A percentile compares a stretch with the other conserved stretches of the same genome.
Conservation (phyloP, 1,139 yeast species). For the Geotrichum klebahnii region DNA sequence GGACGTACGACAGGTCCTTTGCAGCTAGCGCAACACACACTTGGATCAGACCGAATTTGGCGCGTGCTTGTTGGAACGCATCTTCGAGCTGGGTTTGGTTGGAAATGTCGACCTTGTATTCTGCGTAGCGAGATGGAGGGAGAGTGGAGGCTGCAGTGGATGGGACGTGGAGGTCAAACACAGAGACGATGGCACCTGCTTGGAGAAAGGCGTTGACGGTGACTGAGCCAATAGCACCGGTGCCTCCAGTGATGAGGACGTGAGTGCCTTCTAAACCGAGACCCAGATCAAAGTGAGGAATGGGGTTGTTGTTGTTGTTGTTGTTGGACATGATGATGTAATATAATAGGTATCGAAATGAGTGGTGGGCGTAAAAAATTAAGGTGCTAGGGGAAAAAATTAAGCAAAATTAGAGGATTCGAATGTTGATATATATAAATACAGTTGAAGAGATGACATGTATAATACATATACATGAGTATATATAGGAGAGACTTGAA, state of each 20-base stretch:
- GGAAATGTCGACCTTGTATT: conserved; percentile 19
- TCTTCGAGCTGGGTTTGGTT: conserved; percentile 6
- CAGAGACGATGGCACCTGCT: conserved; percentile 18
- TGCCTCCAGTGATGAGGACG: conserved; percentile 20
- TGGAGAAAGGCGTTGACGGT: conserved; percentile 14
- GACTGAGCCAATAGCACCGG: conserved; percentile 19
- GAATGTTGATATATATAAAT: too few relatives aligned
- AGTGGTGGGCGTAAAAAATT: too few relatives aligned
- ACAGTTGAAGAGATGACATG: too few relatives aligned
- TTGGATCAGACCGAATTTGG: conserved; percentile 20
- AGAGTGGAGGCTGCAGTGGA: neutral
- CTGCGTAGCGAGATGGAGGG: too few relatives aligned
- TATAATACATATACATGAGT: too few relatives aligned
- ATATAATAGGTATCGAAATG: too few relatives aligned
- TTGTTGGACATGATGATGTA: neutral
- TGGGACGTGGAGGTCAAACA: conserved; percentile 11
- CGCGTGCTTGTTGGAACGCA: conserved; percentile 15
- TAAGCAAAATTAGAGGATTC: too few relatives aligned
- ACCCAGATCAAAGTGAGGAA: conserved; percentile 14
- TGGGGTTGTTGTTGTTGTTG: neutral
- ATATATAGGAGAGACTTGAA: too few relatives aligned
- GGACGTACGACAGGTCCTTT: conserved; percentile 18
- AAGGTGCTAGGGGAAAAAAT: too few relatives aligned
- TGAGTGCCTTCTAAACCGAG: conserved; percentile 18
- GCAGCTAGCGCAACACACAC: conserved; percentile 23